Percentiles rank a stretch among this genome's conserved stretches.
phyloP scores from a whole-genome alignment of 2,329 filamentous ascomycete genomes.

The Aspergillus melleus region DNA sequence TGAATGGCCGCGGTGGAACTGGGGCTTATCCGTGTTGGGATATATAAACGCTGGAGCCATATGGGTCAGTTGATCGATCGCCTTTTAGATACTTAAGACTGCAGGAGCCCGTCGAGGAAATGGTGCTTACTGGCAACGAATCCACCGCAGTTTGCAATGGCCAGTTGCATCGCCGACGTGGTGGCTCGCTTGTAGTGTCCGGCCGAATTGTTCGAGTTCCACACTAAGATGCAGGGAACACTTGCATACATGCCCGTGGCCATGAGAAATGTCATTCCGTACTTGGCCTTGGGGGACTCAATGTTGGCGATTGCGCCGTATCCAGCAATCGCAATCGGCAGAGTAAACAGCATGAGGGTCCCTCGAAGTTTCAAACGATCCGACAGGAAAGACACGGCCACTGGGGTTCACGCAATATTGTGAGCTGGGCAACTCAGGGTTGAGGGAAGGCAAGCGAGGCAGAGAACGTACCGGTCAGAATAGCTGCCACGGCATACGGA shows the following conservation, averaged over 20 bases:
- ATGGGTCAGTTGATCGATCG: constrained; percentile 13
- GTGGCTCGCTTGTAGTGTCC: constrained; percentile 71
- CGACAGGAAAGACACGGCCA: constrained; percentile 54
- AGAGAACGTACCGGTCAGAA: constrained; percentile 51
- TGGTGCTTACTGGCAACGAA: constrained; percentile 58
- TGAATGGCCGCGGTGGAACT: constrained; percentile 62
- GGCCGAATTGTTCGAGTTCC: constrained; percentile 68
- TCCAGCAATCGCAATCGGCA: constrained; percentile 65
- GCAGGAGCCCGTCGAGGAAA: not conserved
- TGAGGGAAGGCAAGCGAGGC: not conserved
- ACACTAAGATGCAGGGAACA: constrained; percentile 63
- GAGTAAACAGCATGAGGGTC: constrained; percentile 61
- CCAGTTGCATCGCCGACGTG: constrained; percentile 64
- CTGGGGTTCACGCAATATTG: constrained; percentile 6
- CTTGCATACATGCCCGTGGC: constrained; percentile 64
- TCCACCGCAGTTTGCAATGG: constrained; percentile 66
- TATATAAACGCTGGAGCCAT: constrained; percentile 60
- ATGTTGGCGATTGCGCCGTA: constrained; percentile 65
- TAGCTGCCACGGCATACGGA: constrained; percentile 61
- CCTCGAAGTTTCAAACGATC: constrained; percentile 62
- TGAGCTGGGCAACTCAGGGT: not conserved
- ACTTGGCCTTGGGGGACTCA: constrained; percentile 53
- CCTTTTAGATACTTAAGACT: not conserved
- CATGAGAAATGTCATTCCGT: constrained; percentile 69
- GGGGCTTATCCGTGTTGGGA: constrained; percentile 55